These are phyloP conservation scores for Suillus cothurnatus DNA, from an alignment of 768 basidiomycete species.

Conservation along the genomic window DNA sequence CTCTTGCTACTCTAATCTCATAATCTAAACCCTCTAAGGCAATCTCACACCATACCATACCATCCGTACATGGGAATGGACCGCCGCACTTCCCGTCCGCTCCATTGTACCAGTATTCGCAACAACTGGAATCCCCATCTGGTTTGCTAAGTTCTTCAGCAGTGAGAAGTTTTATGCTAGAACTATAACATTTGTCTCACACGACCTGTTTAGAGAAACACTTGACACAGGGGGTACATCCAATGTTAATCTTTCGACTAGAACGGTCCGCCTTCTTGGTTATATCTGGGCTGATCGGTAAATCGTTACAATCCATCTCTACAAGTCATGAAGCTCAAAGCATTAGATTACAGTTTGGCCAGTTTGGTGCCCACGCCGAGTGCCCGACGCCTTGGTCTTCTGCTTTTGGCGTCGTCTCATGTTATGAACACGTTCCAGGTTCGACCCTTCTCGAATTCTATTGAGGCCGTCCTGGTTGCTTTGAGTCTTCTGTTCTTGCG, in stretches of 20 bases:
- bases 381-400: constrained; percentile 21
- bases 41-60: constrained; percentile 29
- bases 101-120: constrained; percentile 35
- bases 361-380: constrained; percentile 24
- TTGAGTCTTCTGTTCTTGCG: constrained; percentile 30
- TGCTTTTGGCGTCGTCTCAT: constrained; percentile 39
- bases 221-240: constrained; percentile 9
- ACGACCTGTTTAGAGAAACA: constrained; percentile 14
- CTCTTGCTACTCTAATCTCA: constrained; percentile 11
- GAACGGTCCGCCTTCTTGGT: constrained; percentile 35
- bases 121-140: constrained; percentile 38
- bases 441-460: constrained; percentile 42
- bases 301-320: background rate
- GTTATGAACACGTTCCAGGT: constrained; percentile 40
- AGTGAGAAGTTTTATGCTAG: constrained; percentile 23
- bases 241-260: constrained; percentile 27
- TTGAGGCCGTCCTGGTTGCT: constrained; percentile 35
- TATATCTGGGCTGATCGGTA: constrained; percentile 38
- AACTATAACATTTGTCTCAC: constrained; percentile 11
- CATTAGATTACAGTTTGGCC: constrained; percentile 27
- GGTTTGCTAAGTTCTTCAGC: constrained; percentile 16
- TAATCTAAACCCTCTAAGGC: constrained; percentile 20
- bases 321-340: constrained; percentile 8
- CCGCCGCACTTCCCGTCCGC: constrained; percentile 34
- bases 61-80: constrained; percentile 42